Conservation (phyloP, 805 yeast species). For the Saccharomycopsis fodiens region DNA sequence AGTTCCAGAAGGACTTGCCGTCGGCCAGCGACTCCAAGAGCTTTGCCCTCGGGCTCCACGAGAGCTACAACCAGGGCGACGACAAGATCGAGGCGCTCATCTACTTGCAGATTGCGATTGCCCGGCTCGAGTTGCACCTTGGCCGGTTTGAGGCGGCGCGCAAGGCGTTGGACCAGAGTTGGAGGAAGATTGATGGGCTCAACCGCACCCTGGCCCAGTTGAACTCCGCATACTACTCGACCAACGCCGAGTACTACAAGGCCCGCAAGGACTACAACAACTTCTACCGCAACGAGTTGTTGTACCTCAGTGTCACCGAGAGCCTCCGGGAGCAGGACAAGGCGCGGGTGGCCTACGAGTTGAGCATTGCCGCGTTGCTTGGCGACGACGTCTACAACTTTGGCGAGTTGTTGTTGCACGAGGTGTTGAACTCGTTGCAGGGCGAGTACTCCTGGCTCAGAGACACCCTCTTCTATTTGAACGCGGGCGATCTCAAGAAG, state of each 20-base stretch:
- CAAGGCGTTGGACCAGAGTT: constrained; percentile 55
- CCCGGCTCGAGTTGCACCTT: constrained; percentile 57
- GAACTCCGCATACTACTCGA: constrained; percentile 75
- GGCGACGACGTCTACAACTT: constrained; percentile 93
- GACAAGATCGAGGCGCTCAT: constrained; percentile 18
- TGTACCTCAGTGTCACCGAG: constrained; percentile 72
- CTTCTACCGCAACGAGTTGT: constrained; percentile 73
- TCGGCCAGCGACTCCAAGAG: constrained; percentile 29
- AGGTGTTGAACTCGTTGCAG: constrained; percentile 51
- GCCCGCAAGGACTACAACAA: constrained; percentile 69
- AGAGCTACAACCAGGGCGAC: constrained; percentile 16
- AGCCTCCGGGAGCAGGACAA: constrained; percentile 33
- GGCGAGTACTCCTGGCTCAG: constrained; percentile 61
- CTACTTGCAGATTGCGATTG: constrained; percentile 50
- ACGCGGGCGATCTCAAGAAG: constrained; percentile 64
- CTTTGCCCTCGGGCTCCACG: constrained; percentile 20
- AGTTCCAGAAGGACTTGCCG: constrained; percentile 33
- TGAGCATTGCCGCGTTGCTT: constrained; percentile 77
- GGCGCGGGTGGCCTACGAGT: constrained; percentile 58
- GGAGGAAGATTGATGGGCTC: constrained; percentile 47
- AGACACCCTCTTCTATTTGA: constrained; percentile 60
- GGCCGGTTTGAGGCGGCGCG: constrained; percentile 53
- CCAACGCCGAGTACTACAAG: constrained; percentile 71
- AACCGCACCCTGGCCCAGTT: constrained; percentile 53
- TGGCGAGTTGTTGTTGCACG: constrained; percentile 90